Percentiles rank a stretch among this genome's conserved stretches.
phyloP scores from a whole-genome alignment of 495 filamentous ascomycete species.

The Daldinia grandis region DNA sequence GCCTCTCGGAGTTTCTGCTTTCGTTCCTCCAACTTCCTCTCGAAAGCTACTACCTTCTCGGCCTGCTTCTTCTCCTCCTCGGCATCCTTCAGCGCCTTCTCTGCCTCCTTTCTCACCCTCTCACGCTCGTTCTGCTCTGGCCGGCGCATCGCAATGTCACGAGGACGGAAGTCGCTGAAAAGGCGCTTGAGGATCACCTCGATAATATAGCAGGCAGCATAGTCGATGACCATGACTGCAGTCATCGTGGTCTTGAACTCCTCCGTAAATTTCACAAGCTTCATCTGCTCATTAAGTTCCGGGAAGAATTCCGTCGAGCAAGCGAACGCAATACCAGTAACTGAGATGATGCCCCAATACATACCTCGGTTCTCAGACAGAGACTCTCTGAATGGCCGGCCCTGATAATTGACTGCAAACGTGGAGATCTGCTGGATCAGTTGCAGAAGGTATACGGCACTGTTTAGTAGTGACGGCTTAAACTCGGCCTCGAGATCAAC shows the following conservation, averaged over 20 bases:
- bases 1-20: slow-evolving; percentile 44
- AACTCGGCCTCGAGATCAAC: slow-evolving; percentile 97
- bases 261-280: slow-evolving; percentile 86
- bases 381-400: slow-evolving; percentile 94
- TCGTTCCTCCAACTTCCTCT: slow-evolving; percentile 54
- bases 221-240: slow-evolving; percentile 86
- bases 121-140: slow-evolving; percentile 89
- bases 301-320: slow-evolving; percentile 97
- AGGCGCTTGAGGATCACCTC: slow-evolving; percentile 85
- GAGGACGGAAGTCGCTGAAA: slow-evolving; percentile 92
- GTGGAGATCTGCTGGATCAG: slow-evolving; percentile 99
- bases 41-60: slow-evolving; percentile 60
- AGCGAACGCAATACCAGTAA: slow-evolving; percentile 89
- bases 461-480: slow-evolving; percentile 91
- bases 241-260: slow-evolving; percentile 94
- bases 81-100: slow-evolving; percentile 63
- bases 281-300: slow-evolving; percentile 92
- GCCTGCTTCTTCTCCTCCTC: slow-evolving; percentile 61
- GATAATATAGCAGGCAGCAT: slow-evolving; percentile 84
- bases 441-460: slow-evolving; percentile 95
- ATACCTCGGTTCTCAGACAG: slow-evolving; percentile 96
- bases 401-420: slow-evolving; percentile 99
- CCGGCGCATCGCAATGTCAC: slow-evolving; percentile 89
- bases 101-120: slow-evolving; percentile 68
- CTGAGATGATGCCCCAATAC: slow-evolving; percentile 94